phyloP scores from a whole-genome alignment of 495 filamentous ascomycete genomes.

The Penicillium macrosclerotiorum region DNA sequence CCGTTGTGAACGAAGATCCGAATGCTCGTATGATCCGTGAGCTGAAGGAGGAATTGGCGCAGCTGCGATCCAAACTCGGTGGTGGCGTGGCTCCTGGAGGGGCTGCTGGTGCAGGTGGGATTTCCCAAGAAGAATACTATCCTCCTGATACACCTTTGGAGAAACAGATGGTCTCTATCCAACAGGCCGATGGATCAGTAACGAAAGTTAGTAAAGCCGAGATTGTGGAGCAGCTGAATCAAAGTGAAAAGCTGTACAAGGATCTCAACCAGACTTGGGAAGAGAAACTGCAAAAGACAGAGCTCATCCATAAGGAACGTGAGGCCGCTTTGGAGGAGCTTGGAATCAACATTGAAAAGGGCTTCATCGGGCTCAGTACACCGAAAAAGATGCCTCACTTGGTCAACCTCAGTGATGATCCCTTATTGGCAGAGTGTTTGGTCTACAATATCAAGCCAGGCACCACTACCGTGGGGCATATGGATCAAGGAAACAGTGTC shows the following conservation, averaged over 20 bases:
- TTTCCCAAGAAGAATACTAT: conserved; percentile 74
- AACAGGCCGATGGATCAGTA: conserved; percentile 75
- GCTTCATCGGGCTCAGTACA: conserved; percentile 90
- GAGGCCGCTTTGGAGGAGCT: conserved; percentile 94
- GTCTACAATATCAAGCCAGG: conserved; percentile 98
- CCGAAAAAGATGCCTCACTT: conserved; percentile 99
- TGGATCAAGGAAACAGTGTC: conserved; percentile 70
- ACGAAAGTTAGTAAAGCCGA: conserved; percentile 98
- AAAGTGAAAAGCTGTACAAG: conserved; percentile 92
- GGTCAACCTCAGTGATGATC: conserved; percentile 96
- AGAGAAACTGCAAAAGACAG: conserved; percentile 90
- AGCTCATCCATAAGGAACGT: conserved; percentile 95
- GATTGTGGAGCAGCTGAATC: conserved; percentile 92
- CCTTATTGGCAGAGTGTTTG: conserved; percentile 90
- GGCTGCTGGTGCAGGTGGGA: conserved; percentile 32
- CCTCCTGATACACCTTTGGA: conserved; percentile 88
- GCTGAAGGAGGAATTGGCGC: conserved; percentile 88
- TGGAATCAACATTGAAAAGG: conserved; percentile 98
- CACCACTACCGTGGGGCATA: conserved; percentile 87
- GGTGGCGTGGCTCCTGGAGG: conserved; percentile 54
- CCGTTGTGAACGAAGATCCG: conserved; percentile 97
- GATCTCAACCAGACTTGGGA: conserved; percentile 99
- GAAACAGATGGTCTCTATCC: conserved; percentile 94
- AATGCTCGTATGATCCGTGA: conserved; percentile 99
- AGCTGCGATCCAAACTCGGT: conserved; percentile 82